Base-by-base conservation (phyloP, 2,329 filamentous ascomycete genomes). In the Aspergillus neotritici region DNA sequence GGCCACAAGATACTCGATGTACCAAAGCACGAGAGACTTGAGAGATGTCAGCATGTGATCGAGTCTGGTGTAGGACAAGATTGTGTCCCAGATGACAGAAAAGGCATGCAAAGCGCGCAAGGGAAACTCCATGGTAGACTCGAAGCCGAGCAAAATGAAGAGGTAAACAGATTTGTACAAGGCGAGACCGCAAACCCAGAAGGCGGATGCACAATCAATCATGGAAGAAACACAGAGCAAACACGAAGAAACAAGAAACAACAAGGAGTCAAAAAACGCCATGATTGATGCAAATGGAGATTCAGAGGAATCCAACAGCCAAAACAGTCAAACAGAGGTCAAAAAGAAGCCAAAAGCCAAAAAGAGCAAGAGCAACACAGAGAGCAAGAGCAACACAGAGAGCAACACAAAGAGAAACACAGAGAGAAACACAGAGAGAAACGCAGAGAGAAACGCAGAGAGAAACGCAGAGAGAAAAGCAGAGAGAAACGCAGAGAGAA, bases 391-490 rank as follows among this genome's bases (percentile, higher is more conserved):
- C 28, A n/a, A n/a, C n/a, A n/a, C n/a, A n/a, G n/a, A 25, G 29
- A 33, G 31, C 38, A n/a, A n/a, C n/a, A n/a, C 38, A 34, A 40
- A 34, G 30, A 14, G n/a, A n/a, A 40, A 29, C 17, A 16, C 29
- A 40, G n/a, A 17, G 7, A 12, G 15, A 40, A 32, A 8, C 13
- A 32, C 37, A 32, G 9, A 15, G 7, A 16, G 28, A 5, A 38
- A 12, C 10, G 35, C 28, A 32, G 17, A n/a, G n/a, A n/a, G n/a
- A n/a, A 31, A 36, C 34, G 34, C 34, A 34, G 33, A 13, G 29
- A 25, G 11, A 12, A n/a, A 21, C 34, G 13, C n/a, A 25, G 29
- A 37, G 36, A 30, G 40, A 40, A 28, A 37, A 37, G 46, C 41
- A 31, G 16, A 31, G 25, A 11, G 37, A 21, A 33, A 29, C 39